Evolutionary conservation across 345 rosid genomes (phyloP).

Genomic region (Murraya paniculata): DNA sequence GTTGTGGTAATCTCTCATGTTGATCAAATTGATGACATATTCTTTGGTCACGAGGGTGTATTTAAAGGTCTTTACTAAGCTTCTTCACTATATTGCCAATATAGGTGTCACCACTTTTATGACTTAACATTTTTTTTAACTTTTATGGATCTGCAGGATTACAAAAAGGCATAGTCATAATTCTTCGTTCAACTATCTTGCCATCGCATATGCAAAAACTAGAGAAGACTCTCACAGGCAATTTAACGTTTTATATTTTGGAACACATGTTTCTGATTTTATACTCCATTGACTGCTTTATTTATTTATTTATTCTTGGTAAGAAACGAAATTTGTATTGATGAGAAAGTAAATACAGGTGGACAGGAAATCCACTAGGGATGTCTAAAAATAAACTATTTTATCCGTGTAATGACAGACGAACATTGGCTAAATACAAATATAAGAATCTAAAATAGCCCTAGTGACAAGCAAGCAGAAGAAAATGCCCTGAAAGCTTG

Average conservation of each 20-base stretch:
- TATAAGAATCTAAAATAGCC: background rate
- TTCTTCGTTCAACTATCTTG: constrained; percentile 52
- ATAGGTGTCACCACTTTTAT: constrained; percentile 2
- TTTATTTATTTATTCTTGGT: background rate
- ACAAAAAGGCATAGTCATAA: constrained; percentile 48
- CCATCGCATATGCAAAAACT: constrained; percentile 51
- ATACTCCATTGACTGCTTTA: background rate
- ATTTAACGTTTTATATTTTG: constrained; percentile 2
- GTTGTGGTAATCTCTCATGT: constrained; percentile 58
- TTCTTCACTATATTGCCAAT: constrained; percentile 14
- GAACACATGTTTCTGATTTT: background rate
- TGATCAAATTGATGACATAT: constrained; percentile 53
- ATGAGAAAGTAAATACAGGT: background rate
- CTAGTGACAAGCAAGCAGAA: background rate
- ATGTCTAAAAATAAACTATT: background rate
- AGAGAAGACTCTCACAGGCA: constrained; percentile 64
- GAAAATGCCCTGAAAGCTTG: background rate
- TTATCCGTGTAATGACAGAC: background rate
- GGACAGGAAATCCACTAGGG: background rate
- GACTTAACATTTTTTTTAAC: constrained; percentile 12
- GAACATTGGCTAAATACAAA: background rate
- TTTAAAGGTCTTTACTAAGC: constrained; percentile 47
- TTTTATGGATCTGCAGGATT: constrained; percentile 41
- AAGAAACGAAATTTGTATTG: background rate
- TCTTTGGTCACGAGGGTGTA: constrained; percentile 59